phyloP scores from a whole-genome alignment of 2,329 filamentous ascomycete genomes.

The Verticillium klebahnii region DNA sequence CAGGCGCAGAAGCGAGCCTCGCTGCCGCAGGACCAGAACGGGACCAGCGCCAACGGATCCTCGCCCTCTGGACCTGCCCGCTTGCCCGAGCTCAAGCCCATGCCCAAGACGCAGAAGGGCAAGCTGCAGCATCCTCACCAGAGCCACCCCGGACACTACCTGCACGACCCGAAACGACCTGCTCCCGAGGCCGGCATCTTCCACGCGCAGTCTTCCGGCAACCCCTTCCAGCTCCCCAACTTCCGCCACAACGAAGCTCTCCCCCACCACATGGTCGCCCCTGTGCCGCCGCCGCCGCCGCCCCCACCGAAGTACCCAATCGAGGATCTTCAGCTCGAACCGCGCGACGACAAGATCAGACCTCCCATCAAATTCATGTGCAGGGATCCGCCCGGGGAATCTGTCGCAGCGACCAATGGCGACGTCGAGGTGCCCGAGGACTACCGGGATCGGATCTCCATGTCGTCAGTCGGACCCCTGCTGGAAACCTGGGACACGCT shows the following conservation, averaged over 20 bases:
- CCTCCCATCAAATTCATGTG: conserved; percentile 77
- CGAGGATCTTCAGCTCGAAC: conserved; percentile 81
- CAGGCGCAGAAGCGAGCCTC: conserved; percentile 60
- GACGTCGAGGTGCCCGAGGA: conserved; percentile 22
- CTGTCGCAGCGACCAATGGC: conserved; percentile 21
- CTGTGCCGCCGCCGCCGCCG: conserved; percentile 55
- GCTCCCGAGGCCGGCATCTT: conserved; percentile 30
- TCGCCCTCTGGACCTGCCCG: conserved; percentile 43
- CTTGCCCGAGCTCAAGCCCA: conserved; percentile 69
- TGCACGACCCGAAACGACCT: conserved; percentile 40
- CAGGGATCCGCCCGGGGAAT: conserved; percentile 52
- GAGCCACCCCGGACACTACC: conserved; percentile 20
- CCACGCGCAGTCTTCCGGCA: conserved; percentile 33
- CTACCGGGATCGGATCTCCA: conserved; percentile 60
- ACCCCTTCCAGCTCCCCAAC: conserved; percentile 41
- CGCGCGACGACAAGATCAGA: conserved; percentile 60
- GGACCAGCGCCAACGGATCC: conserved; percentile 30
- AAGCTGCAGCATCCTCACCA: conserved; percentile 49
- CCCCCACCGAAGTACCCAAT: conserved; percentile 90
- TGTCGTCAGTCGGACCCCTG: conserved; percentile 79
- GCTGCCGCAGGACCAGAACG: conserved; percentile 23
- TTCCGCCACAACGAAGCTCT: conserved; percentile 39
- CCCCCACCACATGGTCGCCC: conserved; percentile 25
- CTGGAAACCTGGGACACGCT: conserved; percentile 95
- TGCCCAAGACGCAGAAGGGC: conserved; percentile 63